These are phyloP conservation scores for Colletotrichum sansevieriae DNA, from an alignment of 2,329 filamentous ascomycete species.

Conservation along the genomic window DNA sequence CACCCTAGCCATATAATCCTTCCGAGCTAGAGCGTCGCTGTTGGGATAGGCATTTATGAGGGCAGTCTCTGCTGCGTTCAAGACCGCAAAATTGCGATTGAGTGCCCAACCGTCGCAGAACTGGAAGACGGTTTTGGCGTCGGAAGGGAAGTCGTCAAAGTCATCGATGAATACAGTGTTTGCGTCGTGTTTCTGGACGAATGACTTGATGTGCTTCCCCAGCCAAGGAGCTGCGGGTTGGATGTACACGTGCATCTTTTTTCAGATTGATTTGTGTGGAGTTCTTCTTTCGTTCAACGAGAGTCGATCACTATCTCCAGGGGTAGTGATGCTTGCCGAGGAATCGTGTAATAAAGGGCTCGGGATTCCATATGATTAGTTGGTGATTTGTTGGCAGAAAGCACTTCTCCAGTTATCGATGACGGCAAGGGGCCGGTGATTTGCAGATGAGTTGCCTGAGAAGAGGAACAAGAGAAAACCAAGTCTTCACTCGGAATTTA, in stretches of 20 bases:
- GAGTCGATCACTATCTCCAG: constrained; percentile 9
- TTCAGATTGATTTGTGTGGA: background rate
- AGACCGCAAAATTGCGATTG: constrained; percentile 50
- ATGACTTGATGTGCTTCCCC: constrained; percentile 49
- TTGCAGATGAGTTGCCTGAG: background rate
- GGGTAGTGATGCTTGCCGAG: constrained; percentile 31
- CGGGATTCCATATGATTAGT: constrained; percentile 29
- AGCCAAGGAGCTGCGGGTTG: constrained; percentile 49
- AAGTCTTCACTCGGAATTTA: background rate
- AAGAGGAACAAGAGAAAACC: background rate
- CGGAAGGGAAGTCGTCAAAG: constrained; percentile 46
- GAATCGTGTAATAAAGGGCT: constrained; percentile 12
- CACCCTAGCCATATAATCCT: constrained; percentile 52
- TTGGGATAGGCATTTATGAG: constrained; percentile 56
- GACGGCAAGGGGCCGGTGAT: background rate
- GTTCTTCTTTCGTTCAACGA: background rate
- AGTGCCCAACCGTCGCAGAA: constrained; percentile 53
- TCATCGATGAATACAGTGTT: constrained; percentile 48
- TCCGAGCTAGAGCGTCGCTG: constrained; percentile 54
- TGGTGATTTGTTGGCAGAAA: background rate
- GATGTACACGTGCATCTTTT: constrained; percentile 47
- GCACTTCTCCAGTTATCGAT: background rate
- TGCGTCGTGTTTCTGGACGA: constrained; percentile 47
- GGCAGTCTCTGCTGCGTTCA: constrained; percentile 48
- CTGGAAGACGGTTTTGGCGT: constrained; percentile 47